phyloP scores from a whole-genome alignment of 208 protist species.

The Zelonia costaricensis region DNA sequence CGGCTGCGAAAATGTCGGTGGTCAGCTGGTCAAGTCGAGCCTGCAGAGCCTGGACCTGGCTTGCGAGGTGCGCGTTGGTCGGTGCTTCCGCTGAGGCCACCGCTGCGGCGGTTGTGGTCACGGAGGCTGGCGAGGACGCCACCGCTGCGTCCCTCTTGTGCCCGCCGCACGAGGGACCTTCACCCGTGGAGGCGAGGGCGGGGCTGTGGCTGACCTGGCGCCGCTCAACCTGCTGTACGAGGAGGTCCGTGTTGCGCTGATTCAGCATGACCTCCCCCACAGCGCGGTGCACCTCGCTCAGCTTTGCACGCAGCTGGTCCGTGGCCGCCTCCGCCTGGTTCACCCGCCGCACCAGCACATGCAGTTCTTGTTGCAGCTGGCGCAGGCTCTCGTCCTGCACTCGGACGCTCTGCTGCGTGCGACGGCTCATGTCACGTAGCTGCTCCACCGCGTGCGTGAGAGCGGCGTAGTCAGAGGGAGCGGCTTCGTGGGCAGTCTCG shows the following conservation, averaged over 20 bases:
- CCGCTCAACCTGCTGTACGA: conserved; percentile 71
- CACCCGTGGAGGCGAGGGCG: no score
- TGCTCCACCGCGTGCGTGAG: conserved; percentile 21
- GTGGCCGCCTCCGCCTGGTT: conserved; percentile 40
- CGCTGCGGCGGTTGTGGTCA: neutral
- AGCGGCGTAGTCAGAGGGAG: no score
- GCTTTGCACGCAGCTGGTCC: conserved; percentile 30
- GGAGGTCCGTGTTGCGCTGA: conserved; percentile 58
- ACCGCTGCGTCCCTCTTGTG: no score
- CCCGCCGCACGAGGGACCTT: no score
- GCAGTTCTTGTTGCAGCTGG: conserved; percentile 46
- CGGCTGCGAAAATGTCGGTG: conserved; percentile 33
- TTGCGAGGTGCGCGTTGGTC: conserved; percentile 10
- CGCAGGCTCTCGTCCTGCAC: conserved; percentile 30
- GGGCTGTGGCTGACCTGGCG: conserved; percentile 26
- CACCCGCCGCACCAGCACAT: conserved; percentile 49
- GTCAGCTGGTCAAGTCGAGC: conserved; percentile 44
- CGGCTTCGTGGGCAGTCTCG: no score
- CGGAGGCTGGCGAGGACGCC: neutral
- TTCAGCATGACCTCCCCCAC: conserved; percentile 57
- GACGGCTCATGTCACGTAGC: conserved; percentile 21
- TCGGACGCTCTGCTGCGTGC: conserved; percentile 19
- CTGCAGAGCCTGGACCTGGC: conserved; percentile 35
- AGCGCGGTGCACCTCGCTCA: conserved; percentile 39
- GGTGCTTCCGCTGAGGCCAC: neutral